phyloP scores from a whole-genome alignment of 345 rosid genomes.

The Firmiana major region DNA sequence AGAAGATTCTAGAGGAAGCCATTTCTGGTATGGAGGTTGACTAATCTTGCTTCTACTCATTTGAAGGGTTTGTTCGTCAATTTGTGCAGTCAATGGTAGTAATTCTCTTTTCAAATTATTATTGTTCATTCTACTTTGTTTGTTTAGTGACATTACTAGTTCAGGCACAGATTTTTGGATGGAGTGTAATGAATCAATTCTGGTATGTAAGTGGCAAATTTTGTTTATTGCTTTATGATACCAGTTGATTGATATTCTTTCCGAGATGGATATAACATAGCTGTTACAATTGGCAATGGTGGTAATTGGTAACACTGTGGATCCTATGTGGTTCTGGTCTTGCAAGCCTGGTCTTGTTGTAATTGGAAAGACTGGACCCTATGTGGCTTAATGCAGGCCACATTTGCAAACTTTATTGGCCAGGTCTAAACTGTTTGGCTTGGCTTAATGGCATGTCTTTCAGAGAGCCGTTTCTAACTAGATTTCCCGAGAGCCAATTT shows the following conservation, averaged over 20 bases:
- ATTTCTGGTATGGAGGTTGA: slow-evolving; percentile 55
- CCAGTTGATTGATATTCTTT: background rate
- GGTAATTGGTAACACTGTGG: background rate
- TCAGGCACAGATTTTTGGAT: background rate
- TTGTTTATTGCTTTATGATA: background rate
- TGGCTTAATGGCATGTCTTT: background rate
- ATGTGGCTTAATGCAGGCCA: background rate
- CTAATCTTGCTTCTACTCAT: slow-evolving; percentile 9
- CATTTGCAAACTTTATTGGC: background rate
- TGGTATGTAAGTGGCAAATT: background rate
- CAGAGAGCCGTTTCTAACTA: background rate
- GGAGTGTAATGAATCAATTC: background rate
- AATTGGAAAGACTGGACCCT: background rate
- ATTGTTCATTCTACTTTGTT: slow-evolving; percentile 10
- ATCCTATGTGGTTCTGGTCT: background rate
- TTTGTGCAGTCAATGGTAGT: slow-evolving; percentile 8
- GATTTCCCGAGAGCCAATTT: background rate
- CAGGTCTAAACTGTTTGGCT: background rate
- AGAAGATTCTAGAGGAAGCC: slow-evolving; percentile 47
- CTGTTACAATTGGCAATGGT: background rate
- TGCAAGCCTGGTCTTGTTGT: background rate
- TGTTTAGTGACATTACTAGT: background rate
- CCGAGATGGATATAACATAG: background rate
- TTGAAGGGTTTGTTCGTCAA: slow-evolving; percentile 2
- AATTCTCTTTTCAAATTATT: background rate